Conservation (phyloP, 352 stramenopile genomes). For the Phytophthora litchii region DNA sequence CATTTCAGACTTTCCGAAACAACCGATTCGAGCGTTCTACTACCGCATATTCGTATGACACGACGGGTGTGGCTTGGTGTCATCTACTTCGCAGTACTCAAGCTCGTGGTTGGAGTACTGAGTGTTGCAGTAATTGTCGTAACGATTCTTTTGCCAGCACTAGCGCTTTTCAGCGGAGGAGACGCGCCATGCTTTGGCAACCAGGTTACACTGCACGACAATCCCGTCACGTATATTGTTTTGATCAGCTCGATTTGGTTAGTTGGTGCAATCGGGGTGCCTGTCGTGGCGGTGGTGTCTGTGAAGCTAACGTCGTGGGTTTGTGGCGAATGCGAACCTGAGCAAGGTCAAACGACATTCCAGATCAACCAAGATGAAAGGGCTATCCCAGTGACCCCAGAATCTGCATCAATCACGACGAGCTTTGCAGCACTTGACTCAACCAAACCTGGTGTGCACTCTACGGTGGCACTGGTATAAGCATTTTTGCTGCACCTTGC, state of each 20-base stretch:
- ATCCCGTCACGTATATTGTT: conserved; percentile 6
- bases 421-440: conserved; percentile 3
- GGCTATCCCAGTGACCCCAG: conserved; percentile 1
- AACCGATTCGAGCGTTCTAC: conserved; percentile 6
- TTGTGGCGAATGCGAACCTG: conserved; percentile 7
- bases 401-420: background rate
- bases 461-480: too few relatives aligned
- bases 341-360: background rate
- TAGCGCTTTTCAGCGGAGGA: conserved; percentile 4
- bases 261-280: conserved; percentile 2
- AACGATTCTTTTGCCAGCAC: conserved; percentile 4
- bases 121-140: conserved; percentile 8
- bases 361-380: background rate
- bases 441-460: background rate
- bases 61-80: conserved; percentile 3
- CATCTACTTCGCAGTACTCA: conserved; percentile 8
- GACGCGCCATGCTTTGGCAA: background rate
- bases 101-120: conserved; percentile 1
- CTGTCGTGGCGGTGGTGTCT: conserved; percentile 7
- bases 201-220: conserved; percentile 5
- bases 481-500: too few relatives aligned
- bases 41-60: conserved; percentile 15
- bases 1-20: conserved; percentile 11
- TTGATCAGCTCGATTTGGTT: conserved; percentile 6
- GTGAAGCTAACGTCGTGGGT: conserved; percentile 11